These are phyloP conservation scores for Umbelopsis sp. DNA, from an alignment of 192 early-diverging fungal species.

Conservation along the genomic window DNA sequence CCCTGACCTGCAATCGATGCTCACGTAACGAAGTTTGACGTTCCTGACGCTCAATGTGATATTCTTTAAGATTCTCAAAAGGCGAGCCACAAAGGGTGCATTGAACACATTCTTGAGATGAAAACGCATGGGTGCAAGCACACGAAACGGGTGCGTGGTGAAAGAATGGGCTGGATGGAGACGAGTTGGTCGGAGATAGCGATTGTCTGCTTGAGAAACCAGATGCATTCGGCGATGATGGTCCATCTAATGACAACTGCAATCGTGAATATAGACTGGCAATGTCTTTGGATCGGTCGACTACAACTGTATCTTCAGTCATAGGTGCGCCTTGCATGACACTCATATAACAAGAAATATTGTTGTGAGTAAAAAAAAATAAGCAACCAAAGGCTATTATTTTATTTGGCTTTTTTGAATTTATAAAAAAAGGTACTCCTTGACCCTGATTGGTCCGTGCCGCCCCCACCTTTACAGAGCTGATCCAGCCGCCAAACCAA, in stretches of 20 bases:
- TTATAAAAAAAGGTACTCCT: not conserved
- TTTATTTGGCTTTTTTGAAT: not conserved
- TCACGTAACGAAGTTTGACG: not conserved
- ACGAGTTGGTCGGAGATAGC: slow-evolving; percentile 1
- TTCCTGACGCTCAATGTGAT: not conserved
- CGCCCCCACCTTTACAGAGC: slow-evolving; percentile 1
- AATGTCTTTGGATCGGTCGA: slow-evolving; percentile 14
- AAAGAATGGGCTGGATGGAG: slow-evolving; percentile 16
- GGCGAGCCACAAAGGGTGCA: not conserved
- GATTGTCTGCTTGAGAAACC: slow-evolving; percentile 2
- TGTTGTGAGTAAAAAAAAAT: too few species aligned
- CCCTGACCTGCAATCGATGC: not conserved
- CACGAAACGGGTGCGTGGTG: not conserved
- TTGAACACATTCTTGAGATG: slow-evolving; percentile 1
- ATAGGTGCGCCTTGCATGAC: not conserved
- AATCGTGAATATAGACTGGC: slow-evolving; percentile 10
- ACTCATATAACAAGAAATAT: too few species aligned
- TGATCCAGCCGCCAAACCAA: slow-evolving; percentile 41
- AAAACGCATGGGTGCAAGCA: slow-evolving; percentile 24
- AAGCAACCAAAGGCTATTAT: not conserved
- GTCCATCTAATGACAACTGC: slow-evolving; percentile 3
- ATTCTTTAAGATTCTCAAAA: slow-evolving; percentile 6
- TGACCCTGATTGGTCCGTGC: slow-evolving; percentile 16
- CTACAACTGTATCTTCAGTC: slow-evolving; percentile 9
- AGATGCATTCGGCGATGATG: not conserved